Evolutionary conservation across 768 basidiomycete genomes (phyloP), one percentile per base, ranked within the genome.

Genomic region (Podaxis sp.): DNA sequence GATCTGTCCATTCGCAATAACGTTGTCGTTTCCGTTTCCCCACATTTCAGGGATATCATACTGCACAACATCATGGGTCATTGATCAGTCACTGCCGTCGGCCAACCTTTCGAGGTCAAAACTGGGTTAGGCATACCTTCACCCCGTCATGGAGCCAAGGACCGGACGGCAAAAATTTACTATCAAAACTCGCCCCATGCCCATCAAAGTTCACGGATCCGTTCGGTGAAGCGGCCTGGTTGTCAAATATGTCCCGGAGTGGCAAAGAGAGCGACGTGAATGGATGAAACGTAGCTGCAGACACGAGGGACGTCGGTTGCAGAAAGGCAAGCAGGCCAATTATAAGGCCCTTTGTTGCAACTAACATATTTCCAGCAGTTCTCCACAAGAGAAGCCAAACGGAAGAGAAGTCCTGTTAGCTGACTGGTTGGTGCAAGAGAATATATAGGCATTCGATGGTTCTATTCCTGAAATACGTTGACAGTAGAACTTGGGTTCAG

Each of bases 1-100:
- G 12, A 85, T 68, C 61, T 85, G 83, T 1, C 76, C 75, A 6
- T 76, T 63, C 15, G 80, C 74, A 29, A 84, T 67, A 25, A 82
- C 70, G 59, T 85, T 85, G 64, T 85, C 82, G 17, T 71, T 46
- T 7, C 61, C 66, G 11, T 50, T 41, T n/a, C 80, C 80, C 80
- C 82, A 82, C 1, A 66, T 55, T 7, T 66, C 51, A 17, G 81
- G 81, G 19, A 82, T 69, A 41, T 75, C 73, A 57, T 81, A 83
- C 79, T 82, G 50, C 12, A 3, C 33, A 1, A 6, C 36, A 22
- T 13, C 41, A 40, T 17, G 17, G 7, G n/a, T 15, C 6, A 17
- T 43, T n/a, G 15, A 43, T 43, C 11, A 46, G n/a, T 43, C 41
- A 43, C 15, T 11, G 0, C n/a, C 11, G 22, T 49, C 24, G 6